phyloP scores from a whole-genome alignment of 2,329 filamentous ascomycete genomes.

The Magnaporthiopsis rhizophila region DNA sequence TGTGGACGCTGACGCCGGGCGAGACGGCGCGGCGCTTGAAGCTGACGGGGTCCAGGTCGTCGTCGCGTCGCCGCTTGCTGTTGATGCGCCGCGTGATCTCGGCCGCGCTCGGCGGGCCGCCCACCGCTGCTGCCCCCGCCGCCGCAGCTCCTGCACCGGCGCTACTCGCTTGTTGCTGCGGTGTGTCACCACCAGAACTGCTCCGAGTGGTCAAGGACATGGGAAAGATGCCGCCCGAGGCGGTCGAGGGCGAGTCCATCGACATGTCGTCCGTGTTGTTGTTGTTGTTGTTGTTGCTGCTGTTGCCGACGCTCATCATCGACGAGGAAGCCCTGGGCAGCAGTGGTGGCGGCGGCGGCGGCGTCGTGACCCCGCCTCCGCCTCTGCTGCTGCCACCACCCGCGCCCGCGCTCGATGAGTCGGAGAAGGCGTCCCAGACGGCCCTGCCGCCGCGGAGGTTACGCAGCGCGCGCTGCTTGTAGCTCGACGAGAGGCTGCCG shows the following conservation, averaged over 20 bases:
- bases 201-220: slow-evolving; percentile 19
- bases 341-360: slow-evolving; percentile 58
- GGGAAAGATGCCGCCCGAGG: slow-evolving; percentile 17
- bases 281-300: no score
- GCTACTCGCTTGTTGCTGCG: slow-evolving; percentile 18
- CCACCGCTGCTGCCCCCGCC: background rate
- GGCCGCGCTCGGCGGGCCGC: slow-evolving; percentile 51
- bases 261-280: slow-evolving; percentile 52
- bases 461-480: slow-evolving; percentile 65
- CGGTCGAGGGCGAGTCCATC: slow-evolving; percentile 58
- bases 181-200: slow-evolving; percentile 28
- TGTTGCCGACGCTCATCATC: slow-evolving; percentile 40
- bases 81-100: slow-evolving; percentile 73
- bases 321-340: slow-evolving; percentile 52
- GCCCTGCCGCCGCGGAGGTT: slow-evolving; percentile 62
- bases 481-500: slow-evolving; percentile 51
- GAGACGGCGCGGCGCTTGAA: slow-evolving; percentile 91
- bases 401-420: slow-evolving; percentile 47
- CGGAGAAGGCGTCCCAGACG: slow-evolving; percentile 76
- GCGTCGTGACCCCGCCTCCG: slow-evolving; percentile 22
- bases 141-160: background rate
- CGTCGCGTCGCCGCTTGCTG: slow-evolving; percentile 67
- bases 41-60: slow-evolving; percentile 79
- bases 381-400: no score
- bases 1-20: slow-evolving; percentile 83